Evolutionary conservation across 345 rosid genomes (phyloP).

Genomic region (Eucalyptus marginata): DNA sequence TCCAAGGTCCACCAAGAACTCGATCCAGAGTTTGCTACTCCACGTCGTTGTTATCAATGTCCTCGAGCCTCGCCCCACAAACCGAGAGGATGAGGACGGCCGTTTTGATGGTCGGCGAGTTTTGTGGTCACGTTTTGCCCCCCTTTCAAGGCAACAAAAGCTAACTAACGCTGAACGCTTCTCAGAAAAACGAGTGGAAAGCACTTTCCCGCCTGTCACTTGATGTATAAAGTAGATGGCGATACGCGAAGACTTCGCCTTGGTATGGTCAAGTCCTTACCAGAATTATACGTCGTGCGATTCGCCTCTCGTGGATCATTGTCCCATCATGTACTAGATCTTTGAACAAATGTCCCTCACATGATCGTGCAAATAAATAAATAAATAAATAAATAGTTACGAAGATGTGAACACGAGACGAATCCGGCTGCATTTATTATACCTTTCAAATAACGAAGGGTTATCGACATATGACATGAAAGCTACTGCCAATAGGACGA

Average conservation of each 20-base stretch:
- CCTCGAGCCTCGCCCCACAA: neutral
- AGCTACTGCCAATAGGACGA: neutral
- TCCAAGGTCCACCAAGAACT: neutral
- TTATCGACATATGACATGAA: neutral
- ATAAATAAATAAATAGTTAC: neutral
- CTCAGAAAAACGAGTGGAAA: neutral
- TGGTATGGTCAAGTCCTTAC: neutral
- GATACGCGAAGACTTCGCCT: neutral
- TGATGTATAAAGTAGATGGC: neutral
- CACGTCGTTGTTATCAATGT: neutral
- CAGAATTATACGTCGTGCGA: neutral
- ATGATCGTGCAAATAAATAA: neutral
- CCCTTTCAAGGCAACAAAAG: neutral
- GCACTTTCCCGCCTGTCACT: neutral
- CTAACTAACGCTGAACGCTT: neutral
- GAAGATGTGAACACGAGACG: neutral
- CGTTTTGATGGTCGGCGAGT: neutral
- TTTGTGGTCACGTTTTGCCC: neutral
- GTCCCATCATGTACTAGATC: neutral
- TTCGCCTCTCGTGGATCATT: fast-evolving
- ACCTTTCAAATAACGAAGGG: neutral
- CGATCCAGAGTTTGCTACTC: neutral
- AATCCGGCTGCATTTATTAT: too few species aligned
- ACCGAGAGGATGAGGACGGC: neutral
- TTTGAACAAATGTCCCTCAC: neutral